phyloP scores from a whole-genome alignment of 805 yeast species.

The Candida succiphila region DNA sequence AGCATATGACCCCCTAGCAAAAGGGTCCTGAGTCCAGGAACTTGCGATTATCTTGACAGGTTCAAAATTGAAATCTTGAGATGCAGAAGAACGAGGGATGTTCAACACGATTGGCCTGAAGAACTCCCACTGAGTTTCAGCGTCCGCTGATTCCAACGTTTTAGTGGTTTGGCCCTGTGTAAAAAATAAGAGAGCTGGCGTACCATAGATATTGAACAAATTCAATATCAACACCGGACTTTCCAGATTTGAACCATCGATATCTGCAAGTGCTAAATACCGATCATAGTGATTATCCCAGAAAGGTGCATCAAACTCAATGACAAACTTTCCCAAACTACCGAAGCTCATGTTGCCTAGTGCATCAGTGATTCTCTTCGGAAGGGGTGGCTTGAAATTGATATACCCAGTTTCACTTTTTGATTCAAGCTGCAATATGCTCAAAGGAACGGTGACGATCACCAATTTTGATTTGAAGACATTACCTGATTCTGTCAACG shows the following conservation, averaged over 20 bases:
- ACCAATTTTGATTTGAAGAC: slow-evolving; percentile 38
- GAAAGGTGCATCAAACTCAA: slow-evolving; percentile 54
- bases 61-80: slow-evolving; percentile 10
- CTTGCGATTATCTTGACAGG: slow-evolving; percentile 40
- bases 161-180: slow-evolving; percentile 69
- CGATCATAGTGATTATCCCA: slow-evolving; percentile 47
- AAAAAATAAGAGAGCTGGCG: slow-evolving; percentile 51
- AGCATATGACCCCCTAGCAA: slow-evolving; percentile 72
- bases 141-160: slow-evolving; percentile 37
- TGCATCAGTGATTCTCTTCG: slow-evolving; percentile 30
- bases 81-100: slow-evolving; percentile 15
- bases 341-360: slow-evolving; percentile 49
- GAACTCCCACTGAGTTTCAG: slow-evolving; percentile 44
- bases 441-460: slow-evolving; percentile 72
- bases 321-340: slow-evolving; percentile 59
- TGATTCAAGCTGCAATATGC: slow-evolving; percentile 37
- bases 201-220: slow-evolving; percentile 34
- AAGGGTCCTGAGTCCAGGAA: slow-evolving; percentile 76
- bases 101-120: slow-evolving; percentile 41
- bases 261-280: slow-evolving; percentile 31
- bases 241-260: neutral
- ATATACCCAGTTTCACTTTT: slow-evolving; percentile 32
- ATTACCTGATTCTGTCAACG: slow-evolving; percentile 25
- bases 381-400: slow-evolving; percentile 46
- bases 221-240: slow-evolving; percentile 53